Evolutionary conservation across 305 asterid genomes (phyloP).

Genomic region (Fraxinus latifolia): DNA sequence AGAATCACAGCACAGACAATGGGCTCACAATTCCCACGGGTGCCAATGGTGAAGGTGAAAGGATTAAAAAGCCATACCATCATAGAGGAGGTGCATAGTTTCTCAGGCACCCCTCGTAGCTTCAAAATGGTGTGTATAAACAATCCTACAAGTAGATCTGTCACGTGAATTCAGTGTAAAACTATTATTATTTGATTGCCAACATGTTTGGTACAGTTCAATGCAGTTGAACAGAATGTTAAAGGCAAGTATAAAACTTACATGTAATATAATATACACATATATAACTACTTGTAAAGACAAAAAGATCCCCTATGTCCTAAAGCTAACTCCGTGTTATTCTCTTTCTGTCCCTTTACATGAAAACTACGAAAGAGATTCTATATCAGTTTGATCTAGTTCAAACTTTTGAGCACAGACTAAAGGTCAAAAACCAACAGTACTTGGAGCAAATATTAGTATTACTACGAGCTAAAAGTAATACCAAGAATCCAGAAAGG

Average conservation of each 20-base stretch:
- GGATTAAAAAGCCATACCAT: conserved; percentile 91
- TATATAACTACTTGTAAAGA: neutral
- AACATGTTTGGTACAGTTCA: neutral
- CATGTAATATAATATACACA: neutral
- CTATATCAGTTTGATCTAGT: neutral
- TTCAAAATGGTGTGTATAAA: conserved; percentile 64
- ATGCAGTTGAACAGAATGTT: neutral
- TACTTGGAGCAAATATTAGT: neutral
- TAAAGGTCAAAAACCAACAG: neutral
- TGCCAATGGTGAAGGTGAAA: conserved; percentile 91
- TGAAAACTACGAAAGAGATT: neutral
- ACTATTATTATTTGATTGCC: conserved; percentile 18
- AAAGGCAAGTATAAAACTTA: neutral
- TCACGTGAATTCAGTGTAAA: conserved; percentile 2
- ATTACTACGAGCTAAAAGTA: neutral
- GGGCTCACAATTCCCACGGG: conserved; percentile 96
- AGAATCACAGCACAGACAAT: conserved; percentile 75
- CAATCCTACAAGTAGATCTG: conserved; percentile 86
- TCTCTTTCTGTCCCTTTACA: too few relatives aligned
- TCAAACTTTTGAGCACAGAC: neutral
- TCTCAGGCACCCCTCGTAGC: conserved; percentile 74
- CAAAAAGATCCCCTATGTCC: neutral
- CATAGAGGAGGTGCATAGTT: conserved; percentile 49
- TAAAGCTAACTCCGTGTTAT: too few relatives aligned
- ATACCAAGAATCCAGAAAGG: neutral